Base-by-base conservation (phyloP, 208 protist genomes). In the Vickermania ingenoplastis region DNA sequence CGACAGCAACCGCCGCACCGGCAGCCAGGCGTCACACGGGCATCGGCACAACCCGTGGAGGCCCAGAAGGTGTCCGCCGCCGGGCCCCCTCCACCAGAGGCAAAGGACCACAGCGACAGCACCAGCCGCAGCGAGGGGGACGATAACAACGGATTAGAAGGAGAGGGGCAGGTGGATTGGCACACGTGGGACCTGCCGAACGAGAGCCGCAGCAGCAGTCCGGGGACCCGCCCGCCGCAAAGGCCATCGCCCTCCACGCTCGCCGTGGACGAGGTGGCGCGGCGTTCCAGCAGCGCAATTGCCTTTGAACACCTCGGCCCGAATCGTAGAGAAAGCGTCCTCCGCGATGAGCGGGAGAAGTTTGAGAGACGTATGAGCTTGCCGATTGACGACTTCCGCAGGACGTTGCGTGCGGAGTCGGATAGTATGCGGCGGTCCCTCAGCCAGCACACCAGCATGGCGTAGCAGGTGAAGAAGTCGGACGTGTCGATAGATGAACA, bases 321-420 rank as follows among this genome's bases (percentile, higher is more conserved):
- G 22, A 7, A 22, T 11, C 21, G 30, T 26, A 54, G 64, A n/a
- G 60, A 60, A 1, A 88, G 78, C 59, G 83, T 87, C 41, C 52
- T 92, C 21, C 78, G 67, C 0, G 77, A 86, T 22, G 85, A 88
- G 65, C 72, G 77, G 1, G 74, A 77, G 1, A 77, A 74, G n/a
- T 63, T 89, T 31, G 74, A 81, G 49, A 41, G 61, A 13, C 73
- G 72, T 7, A 74, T 69, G 59, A 48, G 66, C 1, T 67, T 89
- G 59, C 64, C 71, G 1, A 41, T 89, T 29, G 78, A 88, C 36
- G 74, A 78, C 7, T 69, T 89, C 67, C 85, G 85, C 5, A 51
- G n/a, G 0, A 61, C 49, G 24, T 31, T 92, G 52, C 66, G 53
- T 30, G 65, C 69, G 41, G 85, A 92, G 62, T 60, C 63, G 31